Evolutionary conservation across 2,329 filamentous ascomycete genomes (phyloP).

Genomic region (Metarhizium rileyi): DNA sequence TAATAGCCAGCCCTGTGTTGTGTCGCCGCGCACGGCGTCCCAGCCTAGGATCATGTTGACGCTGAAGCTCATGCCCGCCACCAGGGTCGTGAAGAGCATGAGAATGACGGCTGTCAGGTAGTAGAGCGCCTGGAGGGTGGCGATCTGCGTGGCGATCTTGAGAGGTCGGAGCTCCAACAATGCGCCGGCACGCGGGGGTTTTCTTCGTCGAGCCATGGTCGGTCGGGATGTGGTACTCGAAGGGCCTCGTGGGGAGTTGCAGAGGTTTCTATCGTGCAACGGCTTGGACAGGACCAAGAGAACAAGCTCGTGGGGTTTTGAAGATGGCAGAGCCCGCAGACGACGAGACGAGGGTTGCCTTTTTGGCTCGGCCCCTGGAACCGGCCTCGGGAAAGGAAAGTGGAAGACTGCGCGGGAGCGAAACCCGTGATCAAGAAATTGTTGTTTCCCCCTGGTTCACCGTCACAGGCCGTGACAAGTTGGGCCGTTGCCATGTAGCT

Average conservation of each 20-base stretch:
- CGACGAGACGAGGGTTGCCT: too few species aligned
- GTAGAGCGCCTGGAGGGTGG: conserved; percentile 45
- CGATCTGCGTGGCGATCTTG: conserved; percentile 50
- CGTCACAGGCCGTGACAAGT: too few species aligned
- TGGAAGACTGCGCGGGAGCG: too few species aligned
- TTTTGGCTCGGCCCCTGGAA: too few species aligned
- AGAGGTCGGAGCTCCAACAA: conserved; percentile 51
- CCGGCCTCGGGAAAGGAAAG: too few species aligned
- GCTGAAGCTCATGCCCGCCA: conserved; percentile 45
- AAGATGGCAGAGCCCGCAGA: too few species aligned
- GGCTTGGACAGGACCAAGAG: too few species aligned
- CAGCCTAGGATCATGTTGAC: conserved; percentile 48
- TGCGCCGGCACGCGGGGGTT: conserved; percentile 49
- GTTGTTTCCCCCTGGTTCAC: too few species aligned
- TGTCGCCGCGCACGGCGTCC: conserved; percentile 50
- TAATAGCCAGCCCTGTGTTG: conserved; percentile 50
- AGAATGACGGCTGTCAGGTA: conserved; percentile 42
- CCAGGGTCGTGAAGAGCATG: conserved; percentile 48
- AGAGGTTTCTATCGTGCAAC: too few species aligned
- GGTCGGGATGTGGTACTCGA: background rate
- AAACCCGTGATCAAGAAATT: too few species aligned
- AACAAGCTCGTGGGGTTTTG: too few species aligned
- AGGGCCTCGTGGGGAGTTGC: too few species aligned
- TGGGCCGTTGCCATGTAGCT: background rate
- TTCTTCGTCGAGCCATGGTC: conserved; percentile 46